Percentiles rank a stretch among this genome's conserved stretches.
phyloP scores from a whole-genome alignment of 208 protist genomes.

The Porcisia deanei region DNA sequence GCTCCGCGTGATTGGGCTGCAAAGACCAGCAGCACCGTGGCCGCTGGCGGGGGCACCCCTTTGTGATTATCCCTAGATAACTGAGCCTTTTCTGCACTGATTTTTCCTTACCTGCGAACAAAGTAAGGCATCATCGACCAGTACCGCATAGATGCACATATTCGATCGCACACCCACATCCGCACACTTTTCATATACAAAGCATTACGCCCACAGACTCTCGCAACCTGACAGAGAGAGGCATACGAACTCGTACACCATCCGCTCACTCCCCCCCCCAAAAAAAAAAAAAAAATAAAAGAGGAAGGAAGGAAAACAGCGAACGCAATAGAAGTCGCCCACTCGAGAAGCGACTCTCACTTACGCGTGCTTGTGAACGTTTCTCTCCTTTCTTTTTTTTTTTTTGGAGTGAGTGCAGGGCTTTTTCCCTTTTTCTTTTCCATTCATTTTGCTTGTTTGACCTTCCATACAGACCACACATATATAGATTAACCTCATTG shows the following conservation, averaged over 20 bases:
- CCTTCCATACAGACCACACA: background rate
- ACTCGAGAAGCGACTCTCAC: background rate
- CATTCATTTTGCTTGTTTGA: background rate
- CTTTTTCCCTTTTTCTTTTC: background rate
- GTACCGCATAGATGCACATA: conserved; percentile 7
- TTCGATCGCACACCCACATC: background rate
- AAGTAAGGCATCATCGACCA: background rate
- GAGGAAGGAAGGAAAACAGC: background rate
- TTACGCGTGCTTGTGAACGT: too few species aligned
- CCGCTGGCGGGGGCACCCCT: background rate
- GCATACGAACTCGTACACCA: background rate
- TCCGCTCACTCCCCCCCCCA: background rate
- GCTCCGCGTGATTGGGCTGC: background rate
- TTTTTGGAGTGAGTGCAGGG: background rate
- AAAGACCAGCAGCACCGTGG: background rate
- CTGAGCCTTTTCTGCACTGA: background rate
- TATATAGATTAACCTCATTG: background rate
- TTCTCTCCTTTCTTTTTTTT: background rate
- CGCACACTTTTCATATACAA: background rate
- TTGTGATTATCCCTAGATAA: background rate
- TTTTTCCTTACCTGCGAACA: background rate
- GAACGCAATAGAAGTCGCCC: background rate
- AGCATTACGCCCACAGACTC: background rate
- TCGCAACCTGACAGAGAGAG: background rate
- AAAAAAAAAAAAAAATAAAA: too few species aligned